A percentile compares a stretch with the other conserved stretches of the same genome.
Conservation (phyloP, 495 filamentous ascomycete species). For the Penicillium roqueforti region DNA sequence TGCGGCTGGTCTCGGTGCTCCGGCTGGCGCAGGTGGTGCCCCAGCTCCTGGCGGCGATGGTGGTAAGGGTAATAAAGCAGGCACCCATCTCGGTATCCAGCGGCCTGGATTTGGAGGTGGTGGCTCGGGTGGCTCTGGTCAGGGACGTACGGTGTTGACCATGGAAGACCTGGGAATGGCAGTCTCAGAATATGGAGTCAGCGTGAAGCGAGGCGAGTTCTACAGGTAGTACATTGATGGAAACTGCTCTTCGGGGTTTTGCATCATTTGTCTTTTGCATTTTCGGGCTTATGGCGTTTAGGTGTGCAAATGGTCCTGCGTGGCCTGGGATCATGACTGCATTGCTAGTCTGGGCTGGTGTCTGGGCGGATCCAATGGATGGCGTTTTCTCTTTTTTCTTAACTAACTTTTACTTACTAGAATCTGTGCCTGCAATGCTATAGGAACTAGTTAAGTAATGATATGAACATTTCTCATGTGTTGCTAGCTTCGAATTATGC, state of each 20-base stretch:
- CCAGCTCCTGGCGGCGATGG: conserved; percentile 47
- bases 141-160: conserved; percentile 90
- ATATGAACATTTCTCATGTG: not conserved
- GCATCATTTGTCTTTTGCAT: conserved; percentile 5
- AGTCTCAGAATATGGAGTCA: conserved; percentile 94
- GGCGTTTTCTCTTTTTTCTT: conserved; percentile 16
- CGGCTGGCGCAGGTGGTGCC: conserved; percentile 51
- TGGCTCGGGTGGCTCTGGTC: conserved; percentile 76
- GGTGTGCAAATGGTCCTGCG: conserved; percentile 19
- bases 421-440: not conserved
- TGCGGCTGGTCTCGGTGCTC: conserved; percentile 65
- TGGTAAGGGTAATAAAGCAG: conserved; percentile 59
- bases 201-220: conserved; percentile 94
- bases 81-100: conserved; percentile 75
- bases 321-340: conserved; percentile 8
- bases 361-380: conserved; percentile 20
- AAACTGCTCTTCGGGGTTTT: not conserved
- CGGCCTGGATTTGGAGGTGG: conserved; percentile 89
- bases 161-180: conserved; percentile 99
- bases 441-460: conserved; percentile 5
- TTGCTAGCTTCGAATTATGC: not conserved
- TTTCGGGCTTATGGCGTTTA: conserved; percentile 3
- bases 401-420: not conserved
- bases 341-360: conserved; percentile 4
- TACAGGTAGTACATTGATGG: conserved; percentile 60